These are phyloP conservation scores for Erysimum cheiri DNA, from an alignment of 441 rosid species.

Conservation along the genomic window DNA sequence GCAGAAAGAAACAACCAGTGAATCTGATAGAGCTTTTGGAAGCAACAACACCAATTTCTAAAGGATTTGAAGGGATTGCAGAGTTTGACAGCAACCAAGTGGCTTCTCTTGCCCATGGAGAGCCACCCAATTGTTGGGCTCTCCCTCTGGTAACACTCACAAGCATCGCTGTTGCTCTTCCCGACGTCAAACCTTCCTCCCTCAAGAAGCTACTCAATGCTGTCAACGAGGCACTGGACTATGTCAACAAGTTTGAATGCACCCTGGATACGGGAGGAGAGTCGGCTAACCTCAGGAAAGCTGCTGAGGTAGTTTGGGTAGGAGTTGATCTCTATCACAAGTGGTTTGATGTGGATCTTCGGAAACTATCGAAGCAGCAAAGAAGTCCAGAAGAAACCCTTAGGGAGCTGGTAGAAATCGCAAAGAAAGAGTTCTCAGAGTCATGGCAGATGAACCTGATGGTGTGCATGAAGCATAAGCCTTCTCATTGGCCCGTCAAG, in stretches of 20 bases:
- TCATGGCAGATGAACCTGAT: slow-evolving; percentile 46
- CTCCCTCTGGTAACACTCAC: slow-evolving; percentile 79
- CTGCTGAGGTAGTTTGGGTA: slow-evolving; percentile 67
- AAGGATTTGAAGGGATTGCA: slow-evolving; percentile 65
- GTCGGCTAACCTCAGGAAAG: slow-evolving; percentile 51
- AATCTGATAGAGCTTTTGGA: slow-evolving; percentile 64
- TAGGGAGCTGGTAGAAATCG: slow-evolving; percentile 55
- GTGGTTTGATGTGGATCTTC: slow-evolving; percentile 79
- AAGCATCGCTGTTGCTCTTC: slow-evolving; percentile 73
- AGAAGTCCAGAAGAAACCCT: slow-evolving; percentile 45
- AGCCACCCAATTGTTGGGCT: slow-evolving; percentile 82
- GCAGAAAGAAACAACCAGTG: slow-evolving; percentile 59
- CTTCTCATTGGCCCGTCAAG: slow-evolving; percentile 74
- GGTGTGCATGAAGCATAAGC: slow-evolving; percentile 54
- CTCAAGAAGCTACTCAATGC: slow-evolving; percentile 51
- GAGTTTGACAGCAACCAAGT: slow-evolving; percentile 66
- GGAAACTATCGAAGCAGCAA: slow-evolving; percentile 53
- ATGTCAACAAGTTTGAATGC: slow-evolving; percentile 60
- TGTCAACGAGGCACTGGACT: slow-evolving; percentile 64
- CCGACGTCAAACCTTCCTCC: slow-evolving; percentile 44
- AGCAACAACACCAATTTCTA: slow-evolving; percentile 47
- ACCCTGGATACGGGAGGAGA: slow-evolving; percentile 47
- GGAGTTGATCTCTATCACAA: slow-evolving; percentile 73
- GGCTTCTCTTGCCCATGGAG: slow-evolving; percentile 55
- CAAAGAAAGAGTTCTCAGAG: slow-evolving; percentile 56